Evolutionary conservation across 352 stramenopile species (phyloP).

Genomic region (Phytophthora rubi): DNA sequence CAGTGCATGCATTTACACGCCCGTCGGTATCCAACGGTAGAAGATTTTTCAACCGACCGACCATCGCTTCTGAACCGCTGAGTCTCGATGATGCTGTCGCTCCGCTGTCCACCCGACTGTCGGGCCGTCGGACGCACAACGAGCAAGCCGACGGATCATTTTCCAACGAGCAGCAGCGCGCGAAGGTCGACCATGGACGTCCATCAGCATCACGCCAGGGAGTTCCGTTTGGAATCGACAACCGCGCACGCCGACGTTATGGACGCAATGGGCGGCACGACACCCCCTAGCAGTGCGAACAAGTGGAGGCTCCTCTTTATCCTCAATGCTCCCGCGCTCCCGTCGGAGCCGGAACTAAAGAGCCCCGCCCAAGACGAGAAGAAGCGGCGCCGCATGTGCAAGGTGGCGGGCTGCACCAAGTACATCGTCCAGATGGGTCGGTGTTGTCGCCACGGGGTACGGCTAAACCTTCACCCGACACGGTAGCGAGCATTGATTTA

Average conservation of each 20-base stretch:
- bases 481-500: background rate
- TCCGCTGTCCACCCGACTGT: background rate
- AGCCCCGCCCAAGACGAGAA: conserved; percentile 25
- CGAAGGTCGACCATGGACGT: background rate
- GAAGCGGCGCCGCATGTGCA: conserved; percentile 38
- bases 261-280: background rate
- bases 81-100: background rate
- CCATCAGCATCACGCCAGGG: background rate
- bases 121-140: background rate
- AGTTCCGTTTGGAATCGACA: background rate
- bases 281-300: background rate
- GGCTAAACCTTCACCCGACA: background rate
- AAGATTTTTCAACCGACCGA: background rate
- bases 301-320: conserved; percentile 11
- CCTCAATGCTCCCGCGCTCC: background rate
- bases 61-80: background rate
- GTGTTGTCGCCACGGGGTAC: conserved; percentile 48
- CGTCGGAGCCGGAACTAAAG: background rate
- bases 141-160: background rate
- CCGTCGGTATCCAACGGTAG: background rate
- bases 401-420: conserved; percentile 39
- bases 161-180: background rate
- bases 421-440: conserved; percentile 51
- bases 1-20: background rate
- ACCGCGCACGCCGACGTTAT: background rate